phyloP scores from a whole-genome alignment of 2,329 filamentous ascomycete genomes.

The Stachybotrys chartarum region DNA sequence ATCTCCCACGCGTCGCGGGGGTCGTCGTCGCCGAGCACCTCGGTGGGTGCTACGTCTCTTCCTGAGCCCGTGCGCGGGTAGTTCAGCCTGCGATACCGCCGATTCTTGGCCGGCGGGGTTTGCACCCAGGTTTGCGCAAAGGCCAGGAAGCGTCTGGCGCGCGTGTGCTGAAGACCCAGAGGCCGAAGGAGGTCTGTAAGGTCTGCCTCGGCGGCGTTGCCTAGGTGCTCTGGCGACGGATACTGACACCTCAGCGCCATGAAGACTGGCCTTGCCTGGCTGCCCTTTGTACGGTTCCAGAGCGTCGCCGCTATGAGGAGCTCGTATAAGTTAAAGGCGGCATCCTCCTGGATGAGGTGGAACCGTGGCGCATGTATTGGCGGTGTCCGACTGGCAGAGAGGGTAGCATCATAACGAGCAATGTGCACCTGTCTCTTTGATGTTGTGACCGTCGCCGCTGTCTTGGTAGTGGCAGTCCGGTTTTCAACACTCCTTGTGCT shows the following conservation, averaged over 20 bases:
- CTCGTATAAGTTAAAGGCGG: constrained; percentile 1
- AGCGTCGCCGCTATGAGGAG: constrained; percentile 3
- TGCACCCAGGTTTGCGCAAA: constrained; percentile 1
- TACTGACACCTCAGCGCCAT: not conserved
- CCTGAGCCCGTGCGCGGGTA: not conserved
- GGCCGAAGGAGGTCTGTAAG: constrained; percentile 1
- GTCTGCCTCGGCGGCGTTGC: not conserved
- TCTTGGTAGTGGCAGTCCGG: not conserved
- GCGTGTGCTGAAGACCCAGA: constrained; percentile 1
- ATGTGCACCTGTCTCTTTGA: not conserved
- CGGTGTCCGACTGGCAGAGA: constrained; percentile 1
- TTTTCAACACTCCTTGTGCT: not conserved
- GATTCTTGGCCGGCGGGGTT: not conserved
- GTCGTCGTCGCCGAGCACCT: constrained; percentile 2
- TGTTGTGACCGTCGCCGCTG: not conserved
- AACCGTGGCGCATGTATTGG: not conserved
- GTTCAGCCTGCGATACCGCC: constrained; percentile 2
- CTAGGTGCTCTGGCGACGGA: constrained; percentile 1
- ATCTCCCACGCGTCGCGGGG: constrained; percentile 2
- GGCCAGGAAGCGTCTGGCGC: constrained; percentile 1
- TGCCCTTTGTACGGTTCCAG: constrained; percentile 4
- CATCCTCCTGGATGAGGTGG: constrained; percentile 2
- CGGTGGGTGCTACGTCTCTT: constrained; percentile 1
- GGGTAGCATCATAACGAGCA: not conserved
- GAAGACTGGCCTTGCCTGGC: constrained; percentile 3